These are phyloP conservation scores for Parsonsia alboflavescens DNA, from an alignment of 257 asterid species.

Conservation along the genomic window DNA sequence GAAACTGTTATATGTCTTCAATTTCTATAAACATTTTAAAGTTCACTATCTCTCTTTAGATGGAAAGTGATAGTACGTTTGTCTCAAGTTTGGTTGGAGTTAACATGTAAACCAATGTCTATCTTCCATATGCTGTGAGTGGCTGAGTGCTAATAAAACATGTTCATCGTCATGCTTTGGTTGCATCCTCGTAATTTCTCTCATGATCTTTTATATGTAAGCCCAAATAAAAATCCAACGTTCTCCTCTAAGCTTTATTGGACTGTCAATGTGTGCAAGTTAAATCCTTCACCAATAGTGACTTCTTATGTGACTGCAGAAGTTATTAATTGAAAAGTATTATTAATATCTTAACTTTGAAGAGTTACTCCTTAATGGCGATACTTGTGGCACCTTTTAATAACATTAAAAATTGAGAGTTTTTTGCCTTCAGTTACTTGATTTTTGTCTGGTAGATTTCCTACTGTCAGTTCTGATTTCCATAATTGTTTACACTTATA, in stretches of 20 bases:
- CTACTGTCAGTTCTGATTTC: constrained; percentile 8
- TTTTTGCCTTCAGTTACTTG: not conserved
- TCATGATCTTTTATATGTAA: not conserved
- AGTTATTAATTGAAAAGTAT: not conserved
- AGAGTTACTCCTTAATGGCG: not conserved
- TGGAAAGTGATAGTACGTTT: not conserved
- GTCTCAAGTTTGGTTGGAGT: no score
- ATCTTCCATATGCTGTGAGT: not conserved
- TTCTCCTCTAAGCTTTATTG: not conserved
- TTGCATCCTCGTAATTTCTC: not conserved
- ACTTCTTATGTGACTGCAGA: not conserved
- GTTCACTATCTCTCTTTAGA: not conserved
- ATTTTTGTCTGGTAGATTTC: not conserved
- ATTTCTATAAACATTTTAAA: not conserved
- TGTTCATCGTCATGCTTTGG: not conserved
- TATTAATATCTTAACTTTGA: not conserved
- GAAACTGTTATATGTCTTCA: not conserved
- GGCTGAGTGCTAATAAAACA: not conserved
- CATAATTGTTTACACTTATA: constrained; percentile 44
- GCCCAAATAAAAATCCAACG: not conserved
- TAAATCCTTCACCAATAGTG: not conserved
- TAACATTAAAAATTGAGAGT: not conserved
- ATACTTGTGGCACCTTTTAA: not conserved
- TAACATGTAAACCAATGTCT: not conserved
- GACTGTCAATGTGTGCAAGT: not conserved